Conservation (phyloP, 2,329 filamentous ascomycete species). For the Zasmidium cellare region DNA sequence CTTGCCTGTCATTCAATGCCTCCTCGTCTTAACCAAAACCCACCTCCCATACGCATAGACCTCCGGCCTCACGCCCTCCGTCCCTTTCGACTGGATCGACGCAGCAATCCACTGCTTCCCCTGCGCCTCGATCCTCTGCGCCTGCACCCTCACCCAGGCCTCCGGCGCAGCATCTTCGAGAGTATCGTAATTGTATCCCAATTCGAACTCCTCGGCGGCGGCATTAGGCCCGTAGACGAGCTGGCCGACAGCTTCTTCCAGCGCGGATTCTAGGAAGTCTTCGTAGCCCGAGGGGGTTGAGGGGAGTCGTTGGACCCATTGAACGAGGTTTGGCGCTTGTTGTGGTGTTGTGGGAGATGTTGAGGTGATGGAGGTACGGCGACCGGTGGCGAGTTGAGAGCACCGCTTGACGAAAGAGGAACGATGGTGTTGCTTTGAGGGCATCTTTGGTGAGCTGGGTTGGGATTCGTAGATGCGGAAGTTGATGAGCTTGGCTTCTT, state of each 20-base stretch:
- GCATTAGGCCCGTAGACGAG: slow-evolving; percentile 13
- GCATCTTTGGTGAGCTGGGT: background rate
- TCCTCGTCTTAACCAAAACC: slow-evolving; percentile 13
- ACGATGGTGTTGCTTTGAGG: background rate
- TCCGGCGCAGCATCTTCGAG: slow-evolving; percentile 9
- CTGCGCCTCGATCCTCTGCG: slow-evolving; percentile 4
- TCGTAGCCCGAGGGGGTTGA: slow-evolving; percentile 9
- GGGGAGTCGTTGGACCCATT: slow-evolving; percentile 18
- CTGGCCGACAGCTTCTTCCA: slow-evolving; percentile 18
- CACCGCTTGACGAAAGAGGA: slow-evolving; percentile 14
- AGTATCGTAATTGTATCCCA: slow-evolving; percentile 17
- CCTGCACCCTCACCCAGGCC: slow-evolving; percentile 8
- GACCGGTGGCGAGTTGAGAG: slow-evolving; percentile 8
- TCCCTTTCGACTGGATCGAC: slow-evolving; percentile 8
- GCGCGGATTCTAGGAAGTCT: slow-evolving; percentile 14
- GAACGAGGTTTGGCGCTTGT: slow-evolving; percentile 6
- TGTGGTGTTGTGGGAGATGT: background rate
- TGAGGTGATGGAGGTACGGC: slow-evolving; percentile 2
- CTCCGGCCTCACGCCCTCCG: background rate
- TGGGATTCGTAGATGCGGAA: slow-evolving; percentile 8
- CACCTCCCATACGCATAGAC: slow-evolving; percentile 16
- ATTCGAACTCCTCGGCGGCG: slow-evolving; percentile 17
- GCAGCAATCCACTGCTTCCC: slow-evolving; percentile 18
- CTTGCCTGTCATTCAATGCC: background rate
- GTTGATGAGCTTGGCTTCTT: slow-evolving; percentile 1